Evolutionary conservation across 2,329 filamentous ascomycete species (phyloP).

Genomic region (Pseudogymnoascus sp.): DNA sequence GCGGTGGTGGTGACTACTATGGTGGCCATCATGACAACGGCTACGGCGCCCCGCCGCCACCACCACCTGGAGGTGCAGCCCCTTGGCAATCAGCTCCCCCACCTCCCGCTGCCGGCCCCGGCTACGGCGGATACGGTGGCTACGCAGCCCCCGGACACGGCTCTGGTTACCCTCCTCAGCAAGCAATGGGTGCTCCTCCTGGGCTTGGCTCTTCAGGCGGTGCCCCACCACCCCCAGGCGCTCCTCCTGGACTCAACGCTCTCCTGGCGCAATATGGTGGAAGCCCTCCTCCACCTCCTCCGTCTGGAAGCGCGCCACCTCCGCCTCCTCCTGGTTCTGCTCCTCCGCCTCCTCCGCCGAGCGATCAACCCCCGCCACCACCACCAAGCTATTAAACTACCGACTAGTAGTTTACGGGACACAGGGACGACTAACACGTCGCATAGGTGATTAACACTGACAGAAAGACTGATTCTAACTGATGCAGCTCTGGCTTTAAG

Average conservation of each 20-base stretch:
- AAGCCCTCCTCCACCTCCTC: constrained; percentile 43
- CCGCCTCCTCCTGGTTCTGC: constrained; percentile 54
- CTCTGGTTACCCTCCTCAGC: constrained; percentile 34
- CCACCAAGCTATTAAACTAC: constrained; percentile 34
- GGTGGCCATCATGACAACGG: constrained; percentile 34
- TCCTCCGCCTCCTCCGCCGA: constrained; percentile 50
- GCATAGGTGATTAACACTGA: constrained; percentile 6
- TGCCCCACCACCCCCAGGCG: constrained; percentile 32
- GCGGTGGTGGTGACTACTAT: constrained; percentile 39
- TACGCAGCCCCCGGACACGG: constrained; percentile 37
- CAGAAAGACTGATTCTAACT: constrained; percentile 1
- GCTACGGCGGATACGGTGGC: constrained; percentile 41
- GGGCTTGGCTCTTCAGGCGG: constrained; percentile 40
- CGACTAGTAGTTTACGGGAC: background rate
- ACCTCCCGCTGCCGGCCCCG: constrained; percentile 37
- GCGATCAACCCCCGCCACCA: constrained; percentile 54
- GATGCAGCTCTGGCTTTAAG: background rate
- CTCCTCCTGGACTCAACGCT: constrained; percentile 46
- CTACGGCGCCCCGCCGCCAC: constrained; percentile 43
- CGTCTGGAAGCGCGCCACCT: constrained; percentile 52
- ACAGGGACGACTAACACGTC: background rate
- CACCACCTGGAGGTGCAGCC: constrained; percentile 34
- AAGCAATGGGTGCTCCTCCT: constrained; percentile 44
- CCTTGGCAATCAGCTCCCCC: constrained; percentile 37
- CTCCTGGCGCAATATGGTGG: constrained; percentile 57